Evolutionary conservation across 2,329 filamentous ascomycete species (phyloP).

Genomic region (Apiospora saccharicola): DNA sequence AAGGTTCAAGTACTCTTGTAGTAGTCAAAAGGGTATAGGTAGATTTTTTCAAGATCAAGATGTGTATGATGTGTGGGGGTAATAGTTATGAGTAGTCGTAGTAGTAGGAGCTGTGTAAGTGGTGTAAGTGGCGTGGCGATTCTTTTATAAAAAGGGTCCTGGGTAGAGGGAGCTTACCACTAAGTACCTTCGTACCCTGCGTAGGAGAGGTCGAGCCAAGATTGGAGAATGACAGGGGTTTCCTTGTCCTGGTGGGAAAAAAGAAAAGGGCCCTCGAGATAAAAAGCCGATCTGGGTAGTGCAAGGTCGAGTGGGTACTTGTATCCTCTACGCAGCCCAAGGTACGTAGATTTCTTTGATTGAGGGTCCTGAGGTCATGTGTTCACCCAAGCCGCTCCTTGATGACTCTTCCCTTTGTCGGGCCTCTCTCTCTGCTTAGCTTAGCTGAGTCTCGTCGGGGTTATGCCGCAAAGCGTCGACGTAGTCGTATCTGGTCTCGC

Average conservation of each 20-base stretch:
- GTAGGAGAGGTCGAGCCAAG: neutral
- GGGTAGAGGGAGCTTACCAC: neutral
- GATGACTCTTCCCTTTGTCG: slow-evolving; percentile 17
- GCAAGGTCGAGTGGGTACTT: neutral
- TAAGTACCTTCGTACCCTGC: neutral
- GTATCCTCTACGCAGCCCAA: neutral
- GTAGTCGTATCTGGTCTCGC: neutral
- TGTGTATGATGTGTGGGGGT: slow-evolving; percentile 34
- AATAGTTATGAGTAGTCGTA: slow-evolving; percentile 29
- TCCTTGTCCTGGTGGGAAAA: neutral
- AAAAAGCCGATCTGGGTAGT: slow-evolving; percentile 9
- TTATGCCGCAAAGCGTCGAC: slow-evolving; percentile 1
- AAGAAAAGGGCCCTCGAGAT: slow-evolving; percentile 5
- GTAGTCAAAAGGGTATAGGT: neutral
- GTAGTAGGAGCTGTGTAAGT: slow-evolving; percentile 37
- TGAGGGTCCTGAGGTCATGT: slow-evolving; percentile 20
- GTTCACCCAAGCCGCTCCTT: slow-evolving; percentile 11
- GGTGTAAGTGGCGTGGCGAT: slow-evolving; percentile 22
- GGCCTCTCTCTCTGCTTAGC: neutral
- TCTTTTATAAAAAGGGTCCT: slow-evolving; percentile 18
- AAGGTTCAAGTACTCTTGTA: slow-evolving; percentile 4
- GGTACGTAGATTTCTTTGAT: neutral
- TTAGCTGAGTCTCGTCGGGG: slow-evolving; percentile 16
- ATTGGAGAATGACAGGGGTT: neutral
- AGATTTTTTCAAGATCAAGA: slow-evolving; percentile 22